phyloP scores from a whole-genome alignment of 2,329 filamentous ascomycete species.

The Fusarium burgessii region DNA sequence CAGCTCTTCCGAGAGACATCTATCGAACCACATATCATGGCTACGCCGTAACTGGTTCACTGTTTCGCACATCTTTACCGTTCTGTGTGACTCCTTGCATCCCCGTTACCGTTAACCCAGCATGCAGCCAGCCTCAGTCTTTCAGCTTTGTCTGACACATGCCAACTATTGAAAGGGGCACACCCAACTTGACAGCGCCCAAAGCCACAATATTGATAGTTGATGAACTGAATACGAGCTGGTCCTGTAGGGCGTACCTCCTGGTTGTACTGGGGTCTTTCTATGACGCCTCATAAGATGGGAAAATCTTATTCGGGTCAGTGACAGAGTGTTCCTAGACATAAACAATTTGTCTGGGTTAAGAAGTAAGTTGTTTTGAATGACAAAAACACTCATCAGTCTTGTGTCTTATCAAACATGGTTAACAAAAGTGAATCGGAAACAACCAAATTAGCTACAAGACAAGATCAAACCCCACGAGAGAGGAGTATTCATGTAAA shows the following conservation, averaged over 20 bases:
- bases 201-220: constrained; percentile 21
- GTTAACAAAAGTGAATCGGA: too few relatives aligned
- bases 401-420: too few relatives aligned
- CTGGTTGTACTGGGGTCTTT: too few relatives aligned
- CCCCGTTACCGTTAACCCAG: background rate
- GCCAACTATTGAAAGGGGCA: constrained; percentile 6
- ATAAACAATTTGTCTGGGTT: background rate
- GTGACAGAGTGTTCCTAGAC: background rate
- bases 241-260: background rate
- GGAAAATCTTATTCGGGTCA: background rate
- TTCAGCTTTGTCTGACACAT: constrained; percentile 21
- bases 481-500: too few relatives aligned
- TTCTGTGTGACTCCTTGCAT: constrained; percentile 7
- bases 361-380: background rate
- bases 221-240: background rate
- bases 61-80: background rate
- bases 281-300: background rate
- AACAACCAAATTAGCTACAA: too few relatives aligned
- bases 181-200: background rate
- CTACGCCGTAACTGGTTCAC: background rate
- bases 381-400: too few relatives aligned
- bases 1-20: background rate
- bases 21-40: background rate
- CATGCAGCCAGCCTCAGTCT: constrained; percentile 22
- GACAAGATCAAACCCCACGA: too few relatives aligned